Percentiles rank a stretch among this genome's conserved stretches.
phyloP scores from a whole-genome alignment of 176 grass and related monocot species.

The Oryza officinalis region DNA sequence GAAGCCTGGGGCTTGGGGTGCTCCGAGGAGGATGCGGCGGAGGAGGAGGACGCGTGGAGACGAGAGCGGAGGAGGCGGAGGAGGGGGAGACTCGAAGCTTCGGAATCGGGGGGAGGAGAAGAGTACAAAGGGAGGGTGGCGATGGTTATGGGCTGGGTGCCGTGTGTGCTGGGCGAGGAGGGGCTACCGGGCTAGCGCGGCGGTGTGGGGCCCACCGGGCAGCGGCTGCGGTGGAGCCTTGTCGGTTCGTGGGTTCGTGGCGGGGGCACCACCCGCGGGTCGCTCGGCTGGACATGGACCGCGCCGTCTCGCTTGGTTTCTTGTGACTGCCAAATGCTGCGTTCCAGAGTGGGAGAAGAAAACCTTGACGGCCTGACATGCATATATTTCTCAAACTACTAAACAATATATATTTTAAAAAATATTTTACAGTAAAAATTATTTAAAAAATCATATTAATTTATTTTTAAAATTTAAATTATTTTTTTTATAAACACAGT shows the following conservation, averaged over 20 bases:
- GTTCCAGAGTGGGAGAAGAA: too few species aligned
- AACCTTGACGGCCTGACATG: too few species aligned
- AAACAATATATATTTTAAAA: too few species aligned
- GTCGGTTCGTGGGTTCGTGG: slow-evolving; percentile 32
- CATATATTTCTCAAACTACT: too few species aligned
- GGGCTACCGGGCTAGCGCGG: too few species aligned
- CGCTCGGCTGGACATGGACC: neutral
- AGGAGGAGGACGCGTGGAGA: neutral
- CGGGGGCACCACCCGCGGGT: slow-evolving; percentile 27
- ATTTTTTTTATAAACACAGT: too few species aligned
- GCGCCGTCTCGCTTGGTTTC: neutral
- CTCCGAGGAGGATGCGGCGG: neutral
- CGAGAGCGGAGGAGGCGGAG: neutral
- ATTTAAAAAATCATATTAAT: too few species aligned
- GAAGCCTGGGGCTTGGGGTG: too few species aligned
- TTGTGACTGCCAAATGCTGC: too few species aligned
- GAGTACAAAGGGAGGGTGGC: neutral
- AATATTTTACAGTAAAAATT: too few species aligned
- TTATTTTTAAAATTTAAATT: too few species aligned
- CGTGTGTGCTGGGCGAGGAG: too few species aligned
- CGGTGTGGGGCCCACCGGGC: slow-evolving; percentile 15
- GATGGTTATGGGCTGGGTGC: slow-evolving; percentile 3
- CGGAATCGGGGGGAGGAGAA: neutral
- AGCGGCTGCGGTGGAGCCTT: neutral
- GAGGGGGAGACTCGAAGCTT: slow-evolving; percentile 28